phyloP scores from a whole-genome alignment of 2,329 filamentous ascomycete genomes.

The Hypoxylon rubiginosum region DNA sequence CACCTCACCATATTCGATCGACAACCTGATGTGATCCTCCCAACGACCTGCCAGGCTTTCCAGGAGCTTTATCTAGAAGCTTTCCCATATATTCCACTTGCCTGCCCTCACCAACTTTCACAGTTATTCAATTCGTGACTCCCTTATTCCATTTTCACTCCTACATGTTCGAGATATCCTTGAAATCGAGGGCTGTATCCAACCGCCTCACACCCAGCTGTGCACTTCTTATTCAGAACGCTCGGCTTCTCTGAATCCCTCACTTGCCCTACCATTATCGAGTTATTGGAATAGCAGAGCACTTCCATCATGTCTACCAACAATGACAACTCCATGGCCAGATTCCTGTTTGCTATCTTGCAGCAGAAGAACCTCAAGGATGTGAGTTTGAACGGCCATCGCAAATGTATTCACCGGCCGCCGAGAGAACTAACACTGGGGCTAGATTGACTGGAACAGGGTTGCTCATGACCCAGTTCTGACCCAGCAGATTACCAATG shows the following conservation, averaged over 20 bases:
- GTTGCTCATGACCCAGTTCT: conserved; percentile 69
- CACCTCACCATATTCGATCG: conserved; percentile 47
- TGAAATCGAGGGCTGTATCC: conserved; percentile 38
- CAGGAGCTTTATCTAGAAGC: conserved; percentile 47
- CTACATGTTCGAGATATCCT: conserved; percentile 50
- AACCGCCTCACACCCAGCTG: conserved; percentile 43
- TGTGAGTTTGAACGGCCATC: conserved; percentile 58
- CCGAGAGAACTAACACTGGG: conserved; percentile 32
- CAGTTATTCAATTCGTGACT: conserved; percentile 54
- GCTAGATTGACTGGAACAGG: conserved; percentile 70
- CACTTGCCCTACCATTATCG: conserved; percentile 18
- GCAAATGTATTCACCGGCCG: not conserved
- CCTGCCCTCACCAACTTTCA: conserved; percentile 59
- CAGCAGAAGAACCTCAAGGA: conserved; percentile 72
- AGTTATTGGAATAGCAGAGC: conserved; percentile 19
- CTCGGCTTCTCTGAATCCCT: conserved; percentile 34
- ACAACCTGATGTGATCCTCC: conserved; percentile 50
- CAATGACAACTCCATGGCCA: conserved; percentile 69
- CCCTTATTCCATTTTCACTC: conserved; percentile 54
- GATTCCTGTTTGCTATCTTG: conserved; percentile 71
- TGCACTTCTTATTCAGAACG: conserved; percentile 49
- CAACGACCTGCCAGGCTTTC: conserved; percentile 44
- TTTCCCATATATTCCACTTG: conserved; percentile 56
- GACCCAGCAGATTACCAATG: conserved; percentile 68
- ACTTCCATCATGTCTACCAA: conserved; percentile 64